phyloP scores from a whole-genome alignment of 371 early-diverging fungal species.

The Actinomortierella ambigua region DNA sequence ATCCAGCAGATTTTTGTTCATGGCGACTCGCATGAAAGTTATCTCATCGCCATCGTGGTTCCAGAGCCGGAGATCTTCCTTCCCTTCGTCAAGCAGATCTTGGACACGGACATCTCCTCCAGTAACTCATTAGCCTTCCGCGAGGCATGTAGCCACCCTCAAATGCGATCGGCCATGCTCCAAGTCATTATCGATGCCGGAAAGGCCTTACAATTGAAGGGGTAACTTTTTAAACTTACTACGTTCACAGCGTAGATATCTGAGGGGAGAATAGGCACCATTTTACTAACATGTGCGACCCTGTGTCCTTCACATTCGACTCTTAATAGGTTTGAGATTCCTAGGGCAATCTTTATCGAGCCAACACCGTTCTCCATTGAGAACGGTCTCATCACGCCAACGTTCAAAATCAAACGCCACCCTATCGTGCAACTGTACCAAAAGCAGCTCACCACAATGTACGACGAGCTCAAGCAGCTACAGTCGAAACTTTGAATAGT shows the following conservation, averaged over 20 bases:
- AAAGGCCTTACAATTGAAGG: conserved; percentile 59
- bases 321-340: conserved; percentile 87
- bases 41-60: conserved; percentile 84
- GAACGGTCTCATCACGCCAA: conserved; percentile 81
- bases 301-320: too few relatives aligned
- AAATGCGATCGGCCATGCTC: conserved; percentile 63
- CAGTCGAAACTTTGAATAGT: too few relatives aligned
- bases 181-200: conserved; percentile 64
- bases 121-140: conserved; percentile 37
- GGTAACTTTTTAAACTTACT: too few relatives aligned
- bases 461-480: conserved; percentile 22
- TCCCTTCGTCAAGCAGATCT: conserved; percentile 49
- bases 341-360: conserved; percentile 74
- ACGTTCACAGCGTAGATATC: too few relatives aligned
- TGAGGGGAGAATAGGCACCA: too few relatives aligned
- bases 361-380: conserved; percentile 83
- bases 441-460: conserved; percentile 22
- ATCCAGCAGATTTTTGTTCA: conserved; percentile 74
- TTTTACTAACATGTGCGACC: too few relatives aligned
- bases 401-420: conserved; percentile 50
- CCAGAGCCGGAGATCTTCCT: conserved; percentile 72
- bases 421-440: conserved; percentile 33
- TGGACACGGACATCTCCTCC: conserved; percentile 15
- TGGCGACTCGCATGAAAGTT: conserved; percentile 84
- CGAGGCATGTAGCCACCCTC: conserved; percentile 60